Conservation (phyloP, 2,329 filamentous ascomycete species). For the Hypoxylon sp. region DNA sequence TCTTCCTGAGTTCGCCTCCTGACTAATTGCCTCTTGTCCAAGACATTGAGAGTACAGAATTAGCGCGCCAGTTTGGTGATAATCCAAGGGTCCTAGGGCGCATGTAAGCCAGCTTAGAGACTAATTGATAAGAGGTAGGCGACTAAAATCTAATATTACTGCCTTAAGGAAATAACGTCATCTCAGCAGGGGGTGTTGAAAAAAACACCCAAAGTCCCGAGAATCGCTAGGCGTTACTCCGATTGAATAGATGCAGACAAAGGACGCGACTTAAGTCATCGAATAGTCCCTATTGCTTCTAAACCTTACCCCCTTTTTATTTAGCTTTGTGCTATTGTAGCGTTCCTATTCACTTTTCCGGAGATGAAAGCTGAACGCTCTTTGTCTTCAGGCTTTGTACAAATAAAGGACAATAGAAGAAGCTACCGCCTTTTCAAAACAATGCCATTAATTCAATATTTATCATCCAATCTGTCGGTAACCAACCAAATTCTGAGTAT, state of each 20-base stretch:
- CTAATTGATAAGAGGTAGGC: constrained; percentile 2
- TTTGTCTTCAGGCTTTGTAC: constrained; percentile 5
- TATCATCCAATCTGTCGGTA: not conserved
- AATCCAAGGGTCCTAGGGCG: constrained; percentile 1
- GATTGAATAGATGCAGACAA: constrained; percentile 4
- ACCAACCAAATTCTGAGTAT: not conserved
- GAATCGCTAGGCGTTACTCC: not conserved
- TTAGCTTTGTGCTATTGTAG: not conserved
- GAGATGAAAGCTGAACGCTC: not conserved
- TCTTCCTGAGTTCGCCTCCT: not conserved
- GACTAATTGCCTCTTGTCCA: not conserved
- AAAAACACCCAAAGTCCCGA: not conserved
- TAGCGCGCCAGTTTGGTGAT: constrained; percentile 2
- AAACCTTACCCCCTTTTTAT: not conserved
- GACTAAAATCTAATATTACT: not conserved
- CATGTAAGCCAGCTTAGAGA: constrained; percentile 8
- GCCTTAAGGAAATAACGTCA: not conserved
- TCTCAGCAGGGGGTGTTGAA: not conserved
- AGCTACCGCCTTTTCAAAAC: constrained; percentile 2
- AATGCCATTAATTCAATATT: constrained; percentile 36
- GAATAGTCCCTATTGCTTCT: too few species aligned
- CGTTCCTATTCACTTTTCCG: not conserved
- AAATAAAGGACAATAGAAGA: constrained; percentile 18
- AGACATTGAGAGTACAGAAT: not conserved
- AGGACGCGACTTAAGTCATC: not conserved